Evolutionary conservation across 352 stramenopile species (phyloP), one percentile per base, ranked within the genome.

Genomic region (Phytophthora palmivora): DNA sequence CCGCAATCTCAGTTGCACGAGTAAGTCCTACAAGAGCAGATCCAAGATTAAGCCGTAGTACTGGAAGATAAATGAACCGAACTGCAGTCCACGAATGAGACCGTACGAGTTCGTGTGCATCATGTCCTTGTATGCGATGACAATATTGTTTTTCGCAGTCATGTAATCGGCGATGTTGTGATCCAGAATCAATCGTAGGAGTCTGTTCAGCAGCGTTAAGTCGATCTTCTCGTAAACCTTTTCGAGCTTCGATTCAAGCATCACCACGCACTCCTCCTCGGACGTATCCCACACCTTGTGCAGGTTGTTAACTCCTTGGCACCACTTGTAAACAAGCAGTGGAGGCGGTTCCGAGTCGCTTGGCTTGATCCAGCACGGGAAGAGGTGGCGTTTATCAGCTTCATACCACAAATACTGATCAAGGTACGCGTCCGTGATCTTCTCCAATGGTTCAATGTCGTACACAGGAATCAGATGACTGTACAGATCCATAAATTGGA

Each of bases 101-200:
- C 98, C 98, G 77, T 99, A 99, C 30, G 91, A 98, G 83, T 99
- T 99, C 16, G 97, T 99, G 84, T 99, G 98, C 92, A 99, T 99
- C 98, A 99, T 99, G 64, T 99, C 98, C 79, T 99, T 99, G 91
- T 97, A 99, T 41, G 90, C 92, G 16, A 99, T 79, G 50, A 98
- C 91, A 43, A 99, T 92, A 75, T 99, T 99, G 83, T 99, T 99
- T 86, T 99, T 99, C 4, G 97, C 97, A 11, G 97, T 99, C 92
- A 99, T 99, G 82, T 99, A 99, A 69, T 99, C 98, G 10, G 98
- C 98, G 63, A 99, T 99, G 72, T 99, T 99, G 80, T 99, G 98
- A 79, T 99, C 98, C 39, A 99, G 86, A 78, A 99, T 99, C 44
- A 99, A 80, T 9, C 97, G 91, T 56, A 99, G 74, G 22, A 99